Conservation (phyloP, 192 early-diverging fungal genomes). For the Entophlyctis helioformis region DNA sequence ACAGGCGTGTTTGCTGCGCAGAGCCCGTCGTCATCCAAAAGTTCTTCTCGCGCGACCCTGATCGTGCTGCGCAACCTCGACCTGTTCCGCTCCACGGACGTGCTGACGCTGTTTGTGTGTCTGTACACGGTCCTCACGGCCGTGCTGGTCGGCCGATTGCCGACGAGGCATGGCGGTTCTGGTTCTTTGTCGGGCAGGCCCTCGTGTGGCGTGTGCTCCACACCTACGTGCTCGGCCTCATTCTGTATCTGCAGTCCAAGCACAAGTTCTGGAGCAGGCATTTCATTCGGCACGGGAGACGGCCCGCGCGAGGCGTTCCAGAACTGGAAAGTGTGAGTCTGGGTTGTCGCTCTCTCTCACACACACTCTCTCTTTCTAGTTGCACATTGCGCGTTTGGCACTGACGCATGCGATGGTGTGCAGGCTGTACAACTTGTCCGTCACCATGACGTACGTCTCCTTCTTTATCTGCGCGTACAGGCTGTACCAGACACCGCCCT, state of each 20-base stretch:
- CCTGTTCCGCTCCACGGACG: slow-evolving; percentile 69
- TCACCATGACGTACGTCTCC: slow-evolving; percentile 83
- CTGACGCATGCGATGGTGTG: no score
- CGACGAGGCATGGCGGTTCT: slow-evolving; percentile 26
- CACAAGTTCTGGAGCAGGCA: slow-evolving; percentile 76
- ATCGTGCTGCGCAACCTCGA: slow-evolving; percentile 89
- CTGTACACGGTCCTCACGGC: slow-evolving; percentile 63
- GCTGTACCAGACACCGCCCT: slow-evolving; percentile 63
- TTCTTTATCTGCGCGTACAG: slow-evolving; percentile 73
- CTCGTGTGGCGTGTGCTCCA: slow-evolving; percentile 80
- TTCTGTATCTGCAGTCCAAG: slow-evolving; percentile 71
- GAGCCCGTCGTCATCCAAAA: no score
- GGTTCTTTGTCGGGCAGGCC: slow-evolving; percentile 54
- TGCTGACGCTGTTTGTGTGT: slow-evolving; percentile 65
- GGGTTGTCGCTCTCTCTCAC: no score
- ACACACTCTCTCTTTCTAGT: no score
- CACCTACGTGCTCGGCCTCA: slow-evolving; percentile 62
- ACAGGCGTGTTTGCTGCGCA: no score
- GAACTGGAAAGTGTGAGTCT: slow-evolving; percentile 93
- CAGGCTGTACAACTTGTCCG: slow-evolving; percentile 84
- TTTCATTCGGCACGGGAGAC: slow-evolving; percentile 90
- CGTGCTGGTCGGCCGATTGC: slow-evolving; percentile 32
- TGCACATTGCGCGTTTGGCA: no score
- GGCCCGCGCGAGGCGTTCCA: slow-evolving; percentile 76
- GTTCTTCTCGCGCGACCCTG: slow-evolving; percentile 75